Conservation (phyloP, 495 filamentous ascomycete species). For the Durotheca rogersii region DNA sequence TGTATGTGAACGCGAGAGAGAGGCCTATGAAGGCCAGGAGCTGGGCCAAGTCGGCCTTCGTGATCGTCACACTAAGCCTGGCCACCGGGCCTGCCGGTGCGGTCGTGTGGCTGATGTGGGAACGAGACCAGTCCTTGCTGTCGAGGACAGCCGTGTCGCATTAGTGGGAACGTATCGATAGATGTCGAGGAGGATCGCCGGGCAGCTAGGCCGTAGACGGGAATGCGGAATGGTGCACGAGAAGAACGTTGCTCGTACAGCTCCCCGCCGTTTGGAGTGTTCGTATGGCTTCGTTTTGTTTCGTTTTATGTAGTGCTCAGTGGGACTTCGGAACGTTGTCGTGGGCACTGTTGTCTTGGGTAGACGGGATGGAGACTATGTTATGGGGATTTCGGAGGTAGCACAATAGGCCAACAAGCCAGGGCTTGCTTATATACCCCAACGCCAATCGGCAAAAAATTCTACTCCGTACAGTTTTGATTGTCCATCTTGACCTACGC, state of each 20-base stretch:
- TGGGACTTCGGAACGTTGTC: neutral
- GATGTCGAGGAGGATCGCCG: neutral
- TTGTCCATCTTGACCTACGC: neutral
- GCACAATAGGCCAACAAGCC: neutral
- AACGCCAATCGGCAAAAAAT: neutral
- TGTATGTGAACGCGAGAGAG: slow-evolving; percentile 20
- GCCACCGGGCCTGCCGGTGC: slow-evolving; percentile 17
- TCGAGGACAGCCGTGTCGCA: neutral
- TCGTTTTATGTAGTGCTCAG: neutral
- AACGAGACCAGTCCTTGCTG: slow-evolving; percentile 15
- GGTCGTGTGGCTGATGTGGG: slow-evolving; percentile 23
- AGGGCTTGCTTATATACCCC: neutral
- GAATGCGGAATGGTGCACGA: neutral
- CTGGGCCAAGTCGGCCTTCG: slow-evolving; percentile 13
- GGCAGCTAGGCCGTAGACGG: neutral
- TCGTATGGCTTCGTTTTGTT: no score
- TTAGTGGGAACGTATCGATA: neutral
- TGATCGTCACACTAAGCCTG: slow-evolving; percentile 10
- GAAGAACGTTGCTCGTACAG: neutral
- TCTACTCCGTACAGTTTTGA: neutral
- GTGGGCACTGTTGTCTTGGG: neutral
- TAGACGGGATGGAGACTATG: neutral
- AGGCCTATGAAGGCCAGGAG: slow-evolving; percentile 1
- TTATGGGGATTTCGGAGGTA: neutral
- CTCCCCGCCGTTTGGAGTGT: neutral